Base-by-base conservation (phyloP, 257 asterid genomes). In the Euphrasia confusa region DNA sequence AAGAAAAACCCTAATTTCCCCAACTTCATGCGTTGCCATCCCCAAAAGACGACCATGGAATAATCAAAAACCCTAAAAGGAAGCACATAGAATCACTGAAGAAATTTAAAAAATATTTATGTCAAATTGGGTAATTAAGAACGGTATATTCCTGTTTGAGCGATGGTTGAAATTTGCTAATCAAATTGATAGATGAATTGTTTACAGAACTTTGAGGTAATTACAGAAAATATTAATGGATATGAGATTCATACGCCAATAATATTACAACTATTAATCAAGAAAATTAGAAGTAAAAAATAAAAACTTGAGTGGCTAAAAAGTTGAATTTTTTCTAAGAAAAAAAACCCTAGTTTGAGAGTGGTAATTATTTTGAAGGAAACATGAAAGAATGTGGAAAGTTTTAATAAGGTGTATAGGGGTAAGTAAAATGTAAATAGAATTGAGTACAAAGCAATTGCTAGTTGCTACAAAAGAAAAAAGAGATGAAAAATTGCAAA, bases 11-110 rank as follows among this genome's bases (percentile, higher is more conserved):
- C 62, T 50, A 44, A n/a, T 48, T 24, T 53, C 65, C 40, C 56
- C 72, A 69, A 69, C 68, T 54, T 66, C 74, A 65, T 78, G 71
- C 67, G 78, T 70, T 53, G 69, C 72, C 67, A 59, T 7, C 75
- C 72, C 73, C 72, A 39, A 71, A 73, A 71, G 12, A 50, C 24
- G 13, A 21, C 5, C 57, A 52, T 2, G 42, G 7, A 37, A 37
- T 8, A 37, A 37, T 37, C 42, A 9, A 8, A 52, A 52, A 52
- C 57, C 57, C 57, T 52, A 14, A 52, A 17, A 0, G 13, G 57
- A 15, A 52, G 13, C 30, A 3, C 57, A 52, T 11, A 6, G 10
- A 9, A 52, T 17, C 24, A 4, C 10, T 1, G 28, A 18, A 52
- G 32, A 52, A 52, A 52, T 21, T 9, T n/a, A 13, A 4, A 45